These are phyloP conservation scores for Stylosanthes scabra DNA, from an alignment of 331 rosid species.

Conservation along the genomic window DNA sequence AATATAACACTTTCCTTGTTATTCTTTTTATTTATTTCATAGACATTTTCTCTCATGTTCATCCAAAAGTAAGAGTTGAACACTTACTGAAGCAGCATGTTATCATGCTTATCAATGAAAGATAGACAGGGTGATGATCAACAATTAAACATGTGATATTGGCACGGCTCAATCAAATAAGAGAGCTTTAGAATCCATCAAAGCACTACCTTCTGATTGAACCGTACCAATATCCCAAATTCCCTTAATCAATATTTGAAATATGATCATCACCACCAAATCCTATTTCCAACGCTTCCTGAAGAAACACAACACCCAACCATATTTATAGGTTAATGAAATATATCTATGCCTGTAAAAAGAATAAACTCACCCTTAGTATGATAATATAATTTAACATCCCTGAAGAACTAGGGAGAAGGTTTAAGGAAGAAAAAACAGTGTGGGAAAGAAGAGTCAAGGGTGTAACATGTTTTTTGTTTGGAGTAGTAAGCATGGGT, in stretches of 20 bases:
- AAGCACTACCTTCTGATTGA: constrained; percentile 72
- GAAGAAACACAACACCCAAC: not conserved
- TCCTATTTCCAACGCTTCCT: constrained; percentile 31
- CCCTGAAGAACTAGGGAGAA: constrained; percentile 19
- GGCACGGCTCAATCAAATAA: constrained; percentile 90
- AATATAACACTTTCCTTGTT: not conserved
- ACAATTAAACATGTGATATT: constrained; percentile 58
- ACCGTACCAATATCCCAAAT: constrained; percentile 81
- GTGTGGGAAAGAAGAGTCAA: constrained; percentile 36
- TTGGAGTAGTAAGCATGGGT: constrained; percentile 36
- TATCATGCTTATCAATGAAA: not conserved
- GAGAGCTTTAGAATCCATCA: constrained; percentile 50
- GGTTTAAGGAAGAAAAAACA: constrained; percentile 28
- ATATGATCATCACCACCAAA: constrained; percentile 11
- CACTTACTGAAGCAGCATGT: not conserved
- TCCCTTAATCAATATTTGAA: constrained; percentile 9
- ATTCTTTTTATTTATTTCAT: not conserved
- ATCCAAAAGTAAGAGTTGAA: constrained; percentile 5
- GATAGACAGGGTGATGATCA: not conserved
- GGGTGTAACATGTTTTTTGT: constrained; percentile 35
- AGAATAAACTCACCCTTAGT: constrained; percentile 24
- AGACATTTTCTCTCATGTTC: not conserved
- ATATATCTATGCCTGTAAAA: constrained; percentile 1
- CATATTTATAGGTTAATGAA: not conserved
- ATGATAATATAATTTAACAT: constrained; percentile 5